These are phyloP conservation scores for Corymbia calophylla DNA, from an alignment of 441 rosid species.

Conservation along the genomic window DNA sequence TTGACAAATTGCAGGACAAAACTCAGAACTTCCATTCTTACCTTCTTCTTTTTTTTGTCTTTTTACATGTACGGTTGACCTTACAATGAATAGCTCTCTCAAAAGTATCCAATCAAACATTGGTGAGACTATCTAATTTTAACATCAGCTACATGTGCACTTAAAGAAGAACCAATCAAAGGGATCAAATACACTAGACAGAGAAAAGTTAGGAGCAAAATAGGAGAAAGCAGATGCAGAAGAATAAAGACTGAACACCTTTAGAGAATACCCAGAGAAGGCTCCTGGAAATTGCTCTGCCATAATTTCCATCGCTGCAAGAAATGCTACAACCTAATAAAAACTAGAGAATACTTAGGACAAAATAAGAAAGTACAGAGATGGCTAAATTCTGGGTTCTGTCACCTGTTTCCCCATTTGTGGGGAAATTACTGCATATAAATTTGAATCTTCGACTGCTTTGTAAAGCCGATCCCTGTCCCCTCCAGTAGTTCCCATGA, in stretches of 20 bases:
- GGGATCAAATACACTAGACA: neutral
- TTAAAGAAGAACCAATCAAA: neutral
- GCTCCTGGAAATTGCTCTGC: constrained; percentile 93
- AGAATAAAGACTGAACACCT: constrained; percentile 30
- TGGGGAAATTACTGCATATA: constrained; percentile 80
- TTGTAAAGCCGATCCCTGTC: constrained; percentile 49
- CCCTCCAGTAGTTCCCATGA: constrained; percentile 91
- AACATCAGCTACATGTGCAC: neutral
- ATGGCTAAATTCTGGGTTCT: neutral
- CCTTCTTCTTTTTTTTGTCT: neutral
- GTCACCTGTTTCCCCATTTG: constrained; percentile 86
- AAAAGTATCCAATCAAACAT: neutral
- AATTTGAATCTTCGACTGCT: constrained; percentile 46
- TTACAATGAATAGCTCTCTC: neutral
- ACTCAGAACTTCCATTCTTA: neutral
- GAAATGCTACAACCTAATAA: constrained; percentile 79
- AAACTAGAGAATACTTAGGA: constrained; percentile 3
- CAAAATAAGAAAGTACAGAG: neutral
- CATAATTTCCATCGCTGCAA: constrained; percentile 92
- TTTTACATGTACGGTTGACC: too few species aligned
- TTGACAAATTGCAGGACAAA: neutral
- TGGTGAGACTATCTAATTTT: neutral
- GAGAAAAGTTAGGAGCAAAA: neutral
- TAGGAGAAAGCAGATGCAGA: neutral
- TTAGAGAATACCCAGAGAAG: constrained; percentile 73